Evolutionary conservation across 78 protist species (phyloP).

Genomic region (Planoprotostelium fungivorum): DNA sequence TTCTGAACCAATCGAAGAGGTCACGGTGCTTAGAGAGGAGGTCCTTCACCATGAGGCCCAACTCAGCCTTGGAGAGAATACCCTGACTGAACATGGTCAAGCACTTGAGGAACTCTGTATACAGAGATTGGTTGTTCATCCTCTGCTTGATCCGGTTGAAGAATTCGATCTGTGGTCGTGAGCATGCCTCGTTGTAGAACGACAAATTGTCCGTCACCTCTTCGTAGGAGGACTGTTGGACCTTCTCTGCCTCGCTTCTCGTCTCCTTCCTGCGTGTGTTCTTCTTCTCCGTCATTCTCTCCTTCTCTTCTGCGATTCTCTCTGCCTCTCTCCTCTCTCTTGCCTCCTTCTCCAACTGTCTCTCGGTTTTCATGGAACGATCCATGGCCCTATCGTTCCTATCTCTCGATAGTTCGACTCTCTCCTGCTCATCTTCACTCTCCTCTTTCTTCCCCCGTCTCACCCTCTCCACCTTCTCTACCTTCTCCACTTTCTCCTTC

Average conservation of each 20-base stretch:
- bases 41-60: conserved; percentile 56
- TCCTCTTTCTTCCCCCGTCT: too few relatives aligned
- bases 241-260: background rate
- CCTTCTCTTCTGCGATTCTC: background rate
- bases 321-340: background rate
- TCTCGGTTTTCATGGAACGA: background rate
- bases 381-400: too few relatives aligned
- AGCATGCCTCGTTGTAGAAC: background rate
- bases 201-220: too few relatives aligned
- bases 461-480: conserved; percentile 2
- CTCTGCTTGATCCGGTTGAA: conserved; percentile 13
- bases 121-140: conserved; percentile 11
- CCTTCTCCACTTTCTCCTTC: background rate
- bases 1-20: conserved; percentile 58
- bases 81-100: conserved; percentile 69
- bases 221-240: too few relatives aligned
- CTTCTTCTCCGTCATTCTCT: background rate
- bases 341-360: background rate
- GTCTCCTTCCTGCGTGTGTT: background rate
- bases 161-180: conserved; percentile 7
- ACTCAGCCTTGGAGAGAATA: conserved; percentile 46
- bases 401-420: too few relatives aligned
- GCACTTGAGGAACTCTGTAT: conserved; percentile 78
- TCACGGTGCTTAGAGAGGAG: conserved; percentile 41
- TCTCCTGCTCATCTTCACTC: too few relatives aligned